Base-by-base conservation (phyloP, 1,139 yeast species). In the Taphrina wiesneri region DNA sequence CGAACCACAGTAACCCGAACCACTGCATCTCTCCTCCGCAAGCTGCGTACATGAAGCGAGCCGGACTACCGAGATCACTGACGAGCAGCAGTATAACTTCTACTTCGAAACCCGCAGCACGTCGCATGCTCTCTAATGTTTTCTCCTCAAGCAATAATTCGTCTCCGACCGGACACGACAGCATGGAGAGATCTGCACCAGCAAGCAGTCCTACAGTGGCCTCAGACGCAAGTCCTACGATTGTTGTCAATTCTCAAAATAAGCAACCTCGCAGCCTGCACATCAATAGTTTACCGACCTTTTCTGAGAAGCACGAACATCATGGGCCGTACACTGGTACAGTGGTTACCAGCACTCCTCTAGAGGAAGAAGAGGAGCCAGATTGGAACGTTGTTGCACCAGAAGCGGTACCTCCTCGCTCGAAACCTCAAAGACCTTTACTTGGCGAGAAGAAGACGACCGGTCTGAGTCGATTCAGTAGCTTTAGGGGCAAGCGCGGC, bases 401-500 rank as follows among this genome's bases (percentile, higher is more conserved):
- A 19, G 54, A n/a, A 2, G 52, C 47, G 34, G 39, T 56, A 6
- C 49, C 49, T 11, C 51, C 49, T 11, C 62, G 52, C n/a, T 19
- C 62, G 9, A 43, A 28, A 34, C 47, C 63, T 2, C 56, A 41
- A 39, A 26, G 57, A 21, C 47, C 47, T 15, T 19, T 43, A 19
- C 49, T 41, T n/a, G 64, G 56, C 23, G 56, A 60, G 57, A 60
- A 60, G 57, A 49, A 52, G 46, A 49, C 49, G 30, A 57, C 53
- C 19, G 63, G 63, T 4, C 30, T 60, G 25, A 41, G 64, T 23
- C 21, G 64, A 2, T 60, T 60, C 30, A 60, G 64, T 28, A 49
- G 57, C n/a, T 60, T 60, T 28, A 56, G 64, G n/a, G 64, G 64
- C n/a, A 60, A 60, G 56, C 32, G 47, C 23, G 39, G 45, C 26